Evolutionary conservation across 768 basidiomycete genomes (phyloP), one percentile per base, ranked within the genome.

Genomic region (Lenzites betulinus): DNA sequence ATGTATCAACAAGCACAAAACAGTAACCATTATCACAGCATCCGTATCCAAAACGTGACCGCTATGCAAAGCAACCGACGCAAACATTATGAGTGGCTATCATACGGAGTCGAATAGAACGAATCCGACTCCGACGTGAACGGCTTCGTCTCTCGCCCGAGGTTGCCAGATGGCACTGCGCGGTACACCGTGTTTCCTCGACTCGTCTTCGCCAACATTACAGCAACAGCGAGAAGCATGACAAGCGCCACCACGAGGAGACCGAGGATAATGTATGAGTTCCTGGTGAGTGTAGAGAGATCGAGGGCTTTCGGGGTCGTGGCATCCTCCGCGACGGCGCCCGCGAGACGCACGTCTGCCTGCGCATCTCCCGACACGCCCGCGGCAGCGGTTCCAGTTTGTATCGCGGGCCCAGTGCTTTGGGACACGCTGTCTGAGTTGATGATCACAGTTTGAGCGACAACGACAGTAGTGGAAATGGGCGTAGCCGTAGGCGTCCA

Each of bases 211-310:
- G 39, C 22, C 7, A 35, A 15, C 11, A 61, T n/a, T 8, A 15
- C 59, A 12, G 48, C 15, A 3, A 54, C 42, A 11, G 26, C 48
- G 20, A 54, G 9, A 2, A 61, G 54, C 52, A 55, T n/a, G n/a
- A 55, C 28, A 13, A 55, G 11, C 8, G 49, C 59, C 9, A 3
- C 54, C 3, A 11, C 46, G 22, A 55, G 12, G 2, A 61, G 39
- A 18, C 52, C 59, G 18, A 61, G 41, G n/a, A 61, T 61, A 22
- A 61, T 55, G 46, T 54, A 49, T 26, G 59, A 49, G 59, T 61
- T 61, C 15, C 53, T 20, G 20, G 28, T 49, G 2, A 59, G 48
- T 9, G 15, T 41, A 3, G 51, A 51, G 2, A 63, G 47, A 22
- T 63, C 54, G 36, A 50, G 35, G 11, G 8, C 20, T 3, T 23